These are phyloP conservation scores for Closterium sp. DNA, from an alignment of 139 green algal genomes.

Conservation along the genomic window DNA sequence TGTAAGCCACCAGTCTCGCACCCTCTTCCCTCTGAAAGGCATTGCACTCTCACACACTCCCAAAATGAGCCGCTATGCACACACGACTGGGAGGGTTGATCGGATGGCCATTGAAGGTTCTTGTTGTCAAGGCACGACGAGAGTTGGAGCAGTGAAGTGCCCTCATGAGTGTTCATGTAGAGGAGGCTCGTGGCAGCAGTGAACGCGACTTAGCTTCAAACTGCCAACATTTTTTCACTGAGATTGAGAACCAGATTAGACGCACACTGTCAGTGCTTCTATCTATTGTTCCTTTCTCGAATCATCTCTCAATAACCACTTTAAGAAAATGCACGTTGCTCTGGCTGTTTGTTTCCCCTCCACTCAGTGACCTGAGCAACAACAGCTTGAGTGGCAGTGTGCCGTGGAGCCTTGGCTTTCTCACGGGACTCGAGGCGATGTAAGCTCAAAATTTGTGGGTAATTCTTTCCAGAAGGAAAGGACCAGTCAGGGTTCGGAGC, in stretches of 20 bases:
- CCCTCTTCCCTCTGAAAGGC: neutral
- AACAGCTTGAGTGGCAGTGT: neutral
- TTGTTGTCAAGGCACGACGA: no score
- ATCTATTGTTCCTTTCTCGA: neutral
- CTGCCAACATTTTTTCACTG: neutral
- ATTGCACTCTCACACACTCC: neutral
- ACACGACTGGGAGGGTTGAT: neutral
- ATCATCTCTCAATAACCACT: neutral
- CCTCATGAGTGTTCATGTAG: no score
- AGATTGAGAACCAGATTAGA: neutral
- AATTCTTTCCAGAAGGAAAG: no score
- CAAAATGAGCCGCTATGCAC: neutral
- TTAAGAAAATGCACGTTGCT: neutral
- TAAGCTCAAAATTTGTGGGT: neutral
- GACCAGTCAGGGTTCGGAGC: no score
- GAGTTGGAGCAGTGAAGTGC: no score
- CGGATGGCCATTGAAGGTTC: no score
- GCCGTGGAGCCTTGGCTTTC: neutral
- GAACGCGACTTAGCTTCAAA: no score
- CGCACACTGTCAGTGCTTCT: no score
- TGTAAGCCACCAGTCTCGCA: neutral
- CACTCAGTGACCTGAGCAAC: neutral
- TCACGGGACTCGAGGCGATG: neutral
- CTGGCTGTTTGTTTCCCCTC: neutral
- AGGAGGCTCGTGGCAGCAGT: no score